These are phyloP conservation scores for Cutaneotrichosporon cutaneum DNA, from an alignment of 1,284 basidiomycete genomes.

Conservation along the genomic window DNA sequence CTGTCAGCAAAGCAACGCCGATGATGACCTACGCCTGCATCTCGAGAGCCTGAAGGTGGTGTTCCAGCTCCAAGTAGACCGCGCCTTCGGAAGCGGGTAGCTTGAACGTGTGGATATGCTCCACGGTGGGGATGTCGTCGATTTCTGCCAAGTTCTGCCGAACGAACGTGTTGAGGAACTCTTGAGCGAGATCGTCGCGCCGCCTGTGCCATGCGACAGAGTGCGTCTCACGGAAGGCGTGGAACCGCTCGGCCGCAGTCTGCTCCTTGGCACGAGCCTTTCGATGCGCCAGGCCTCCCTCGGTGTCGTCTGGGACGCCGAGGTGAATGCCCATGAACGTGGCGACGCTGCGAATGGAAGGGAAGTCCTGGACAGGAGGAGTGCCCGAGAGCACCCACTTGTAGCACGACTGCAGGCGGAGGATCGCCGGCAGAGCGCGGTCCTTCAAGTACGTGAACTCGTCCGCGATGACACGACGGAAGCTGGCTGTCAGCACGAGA, in stretches of 20 bases:
- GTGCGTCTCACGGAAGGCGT: conserved; percentile 92
- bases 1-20: not conserved
- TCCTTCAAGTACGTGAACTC: conserved; percentile 92
- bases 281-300: conserved; percentile 69
- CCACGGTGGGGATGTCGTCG: conserved; percentile 82
- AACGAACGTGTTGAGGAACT: conserved; percentile 78
- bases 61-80: conserved; percentile 93
- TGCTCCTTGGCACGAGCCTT: conserved; percentile 79
- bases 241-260: conserved; percentile 88
- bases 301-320: conserved; percentile 83
- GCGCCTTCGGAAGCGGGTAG: conserved; percentile 92
- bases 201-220: conserved; percentile 88
- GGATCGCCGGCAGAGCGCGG: conserved; percentile 73
- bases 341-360: conserved; percentile 74
- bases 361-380: conserved; percentile 88
- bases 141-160: conserved; percentile 96
- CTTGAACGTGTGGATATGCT: conserved; percentile 65
- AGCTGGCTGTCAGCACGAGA: conserved; percentile 48
- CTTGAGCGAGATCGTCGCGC: conserved; percentile 77
- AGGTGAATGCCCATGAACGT: conserved; percentile 81
- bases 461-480: conserved; percentile 82
- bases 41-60: conserved; percentile 67
- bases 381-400: conserved; percentile 97
- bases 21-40: conserved; percentile 46
- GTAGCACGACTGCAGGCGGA: conserved; percentile 71